These are phyloP conservation scores for Glycine latifolia DNA, from an alignment of 306 rosid genomes.

Conservation along the genomic window DNA sequence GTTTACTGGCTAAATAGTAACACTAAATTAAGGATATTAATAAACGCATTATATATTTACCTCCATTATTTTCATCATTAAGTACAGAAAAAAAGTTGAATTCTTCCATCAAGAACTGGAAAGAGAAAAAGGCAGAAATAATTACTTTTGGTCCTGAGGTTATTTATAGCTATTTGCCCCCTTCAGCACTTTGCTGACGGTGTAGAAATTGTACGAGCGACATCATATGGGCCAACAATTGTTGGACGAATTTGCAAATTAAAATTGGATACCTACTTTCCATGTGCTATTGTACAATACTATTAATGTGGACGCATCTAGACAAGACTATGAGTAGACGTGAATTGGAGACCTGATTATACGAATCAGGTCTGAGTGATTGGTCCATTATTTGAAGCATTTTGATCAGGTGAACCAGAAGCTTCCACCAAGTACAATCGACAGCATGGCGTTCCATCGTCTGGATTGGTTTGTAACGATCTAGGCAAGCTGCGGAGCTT, in stretches of 20 bases:
- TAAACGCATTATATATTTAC: neutral
- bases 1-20: neutral
- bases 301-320: slow-evolving; percentile 49
- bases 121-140: neutral
- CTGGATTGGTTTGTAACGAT: slow-evolving; percentile 83
- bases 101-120: neutral
- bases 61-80: neutral
- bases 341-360: slow-evolving; percentile 42
- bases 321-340: slow-evolving; percentile 42
- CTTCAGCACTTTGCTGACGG: neutral
- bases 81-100: neutral
- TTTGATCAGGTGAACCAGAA: slow-evolving; percentile 81
- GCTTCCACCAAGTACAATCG: slow-evolving; percentile 93
- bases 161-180: slow-evolving; percentile 23
- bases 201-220: slow-evolving; percentile 7
- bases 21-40: neutral
- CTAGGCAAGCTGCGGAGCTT: slow-evolving; percentile 89
- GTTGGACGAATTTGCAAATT: slow-evolving; percentile 37
- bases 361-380: slow-evolving; percentile 43
- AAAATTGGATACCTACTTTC: slow-evolving; percentile 33
- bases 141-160: slow-evolving; percentile 23
- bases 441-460: slow-evolving; percentile 89
- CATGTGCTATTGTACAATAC: slow-evolving; percentile 45
- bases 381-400: slow-evolving; percentile 46
- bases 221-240: slow-evolving; percentile 33